A percentile compares a stretch with the other conserved stretches of the same genome.
These are phyloP conservation scores for Aspergillus fischeri DNA, from an alignment of 2,329 filamentous ascomycete genomes.

Conservation along the genomic window DNA sequence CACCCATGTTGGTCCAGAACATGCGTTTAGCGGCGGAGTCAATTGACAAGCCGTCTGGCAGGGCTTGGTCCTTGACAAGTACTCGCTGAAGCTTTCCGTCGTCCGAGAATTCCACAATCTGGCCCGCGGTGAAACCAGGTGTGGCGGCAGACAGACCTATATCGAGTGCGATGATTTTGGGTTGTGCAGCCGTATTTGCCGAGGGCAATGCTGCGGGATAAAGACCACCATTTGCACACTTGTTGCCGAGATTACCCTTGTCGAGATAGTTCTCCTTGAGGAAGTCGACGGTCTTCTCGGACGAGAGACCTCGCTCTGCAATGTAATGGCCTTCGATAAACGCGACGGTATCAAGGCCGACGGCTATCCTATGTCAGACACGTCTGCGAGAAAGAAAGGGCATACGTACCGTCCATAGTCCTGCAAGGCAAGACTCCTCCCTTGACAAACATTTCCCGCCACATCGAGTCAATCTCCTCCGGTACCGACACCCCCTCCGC, in stretches of 20 bases:
- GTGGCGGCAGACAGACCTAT: constrained; percentile 17
- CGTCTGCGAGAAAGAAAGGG: background rate
- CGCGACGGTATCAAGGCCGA: constrained; percentile 52
- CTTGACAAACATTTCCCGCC: constrained; percentile 39
- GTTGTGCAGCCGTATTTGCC: background rate
- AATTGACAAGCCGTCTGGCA: constrained; percentile 47
- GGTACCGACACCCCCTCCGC: constrained; percentile 49
- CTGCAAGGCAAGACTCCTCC: constrained; percentile 29
- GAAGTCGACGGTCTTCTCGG: constrained; percentile 42
- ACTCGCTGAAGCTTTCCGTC: constrained; percentile 16
- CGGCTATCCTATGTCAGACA: constrained; percentile 15
- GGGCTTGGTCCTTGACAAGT: constrained; percentile 13
- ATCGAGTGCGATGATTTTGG: constrained; percentile 19
- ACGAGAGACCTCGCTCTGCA: constrained; percentile 43
- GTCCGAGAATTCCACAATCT: constrained; percentile 15
- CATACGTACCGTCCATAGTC: constrained; percentile 43
- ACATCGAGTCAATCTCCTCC: constrained; percentile 49
- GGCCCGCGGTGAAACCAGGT: constrained; percentile 11
- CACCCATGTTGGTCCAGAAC: constrained; percentile 52
- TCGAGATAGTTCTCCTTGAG: constrained; percentile 45
- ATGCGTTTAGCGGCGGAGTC: constrained; percentile 32
- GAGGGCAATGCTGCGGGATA: constrained; percentile 22
- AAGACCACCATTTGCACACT: constrained; percentile 41
- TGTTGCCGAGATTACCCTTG: constrained; percentile 46
- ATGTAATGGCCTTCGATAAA: constrained; percentile 54